These are phyloP conservation scores for Boletus patriciae DNA, from an alignment of 768 basidiomycete species.

Conservation along the genomic window DNA sequence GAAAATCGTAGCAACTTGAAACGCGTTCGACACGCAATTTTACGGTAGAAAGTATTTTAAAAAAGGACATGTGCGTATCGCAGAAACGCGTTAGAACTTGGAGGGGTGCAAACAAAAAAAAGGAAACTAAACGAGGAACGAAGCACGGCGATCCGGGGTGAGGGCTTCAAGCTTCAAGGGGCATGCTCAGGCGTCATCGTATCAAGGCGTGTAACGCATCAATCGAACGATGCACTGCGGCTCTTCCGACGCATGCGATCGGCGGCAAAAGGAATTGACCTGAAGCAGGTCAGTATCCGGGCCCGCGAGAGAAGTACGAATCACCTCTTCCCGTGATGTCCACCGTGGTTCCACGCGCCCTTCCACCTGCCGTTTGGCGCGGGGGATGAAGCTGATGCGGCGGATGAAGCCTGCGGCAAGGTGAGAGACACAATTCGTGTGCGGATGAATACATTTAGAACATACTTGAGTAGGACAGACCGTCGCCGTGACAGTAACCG, in stretches of 20 bases:
- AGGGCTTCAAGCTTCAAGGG: background rate
- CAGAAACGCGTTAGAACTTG: background rate
- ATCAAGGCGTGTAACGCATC: background rate
- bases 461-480: conserved; percentile 17
- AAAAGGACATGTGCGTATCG: background rate
- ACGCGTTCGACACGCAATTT: background rate
- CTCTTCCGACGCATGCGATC: conserved; percentile 9
- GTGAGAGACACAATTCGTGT: background rate
- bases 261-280: background rate
- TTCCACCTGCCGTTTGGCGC: background rate
- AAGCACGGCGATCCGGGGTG: background rate
- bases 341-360: background rate
- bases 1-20: background rate
- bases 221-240: background rate
- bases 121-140: background rate
- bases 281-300: background rate
- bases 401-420: background rate
- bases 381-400: background rate
- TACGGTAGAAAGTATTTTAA: too few species aligned
- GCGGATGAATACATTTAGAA: background rate
- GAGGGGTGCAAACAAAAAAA: too few species aligned
- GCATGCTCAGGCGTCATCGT: background rate
- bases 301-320: background rate
- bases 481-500: conserved; percentile 21
- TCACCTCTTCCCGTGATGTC: conserved; percentile 5